Conservation (phyloP, 805 yeast genomes). For the Myxozyma kluyveri region DNA sequence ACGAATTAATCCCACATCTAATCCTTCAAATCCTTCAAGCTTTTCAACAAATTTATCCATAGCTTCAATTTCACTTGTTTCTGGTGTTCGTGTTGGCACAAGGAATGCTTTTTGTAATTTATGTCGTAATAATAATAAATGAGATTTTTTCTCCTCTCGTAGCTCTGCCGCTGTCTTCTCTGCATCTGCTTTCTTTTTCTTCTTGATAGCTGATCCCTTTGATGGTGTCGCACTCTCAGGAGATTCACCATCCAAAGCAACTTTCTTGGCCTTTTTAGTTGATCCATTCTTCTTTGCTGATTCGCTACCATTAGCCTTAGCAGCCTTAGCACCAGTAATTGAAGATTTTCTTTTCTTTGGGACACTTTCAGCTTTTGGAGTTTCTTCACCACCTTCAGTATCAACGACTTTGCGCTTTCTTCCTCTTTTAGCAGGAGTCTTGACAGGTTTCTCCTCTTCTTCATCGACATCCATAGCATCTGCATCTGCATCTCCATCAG, state of each 20-base stretch:
- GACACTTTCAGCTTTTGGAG: too few species aligned
- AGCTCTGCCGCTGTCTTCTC: constrained; percentile 5
- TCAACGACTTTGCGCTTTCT: constrained; percentile 15
- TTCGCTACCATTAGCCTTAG: constrained; percentile 10
- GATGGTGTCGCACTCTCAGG: constrained; percentile 4
- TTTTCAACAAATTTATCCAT: constrained; percentile 33
- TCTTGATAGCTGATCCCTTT: constrained; percentile 11
- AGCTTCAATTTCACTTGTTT: constrained; percentile 33
- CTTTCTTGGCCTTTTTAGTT: constrained; percentile 25
- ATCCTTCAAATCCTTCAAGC: constrained; percentile 35
- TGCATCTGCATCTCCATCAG: constrained; percentile 34
- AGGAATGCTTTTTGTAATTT: constrained; percentile 37
- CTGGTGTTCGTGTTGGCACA: constrained; percentile 30
- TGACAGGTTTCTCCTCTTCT: constrained; percentile 23
- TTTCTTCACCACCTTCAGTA: constrained; percentile 2
- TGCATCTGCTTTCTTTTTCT: constrained; percentile 18
- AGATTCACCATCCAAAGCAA: neutral
- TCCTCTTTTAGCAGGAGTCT: neutral
- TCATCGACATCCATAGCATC: constrained; percentile 33
- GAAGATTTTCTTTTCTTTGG: constrained; percentile 11
- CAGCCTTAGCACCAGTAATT: neutral
- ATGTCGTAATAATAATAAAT: constrained; percentile 36
- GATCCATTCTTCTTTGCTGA: constrained; percentile 5
- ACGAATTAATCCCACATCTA: constrained; percentile 36
- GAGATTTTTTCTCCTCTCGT: constrained; percentile 28